These are phyloP conservation scores for Cercospora sp. DNA, from an alignment of 2,329 filamentous ascomycete genomes.

Conservation along the genomic window DNA sequence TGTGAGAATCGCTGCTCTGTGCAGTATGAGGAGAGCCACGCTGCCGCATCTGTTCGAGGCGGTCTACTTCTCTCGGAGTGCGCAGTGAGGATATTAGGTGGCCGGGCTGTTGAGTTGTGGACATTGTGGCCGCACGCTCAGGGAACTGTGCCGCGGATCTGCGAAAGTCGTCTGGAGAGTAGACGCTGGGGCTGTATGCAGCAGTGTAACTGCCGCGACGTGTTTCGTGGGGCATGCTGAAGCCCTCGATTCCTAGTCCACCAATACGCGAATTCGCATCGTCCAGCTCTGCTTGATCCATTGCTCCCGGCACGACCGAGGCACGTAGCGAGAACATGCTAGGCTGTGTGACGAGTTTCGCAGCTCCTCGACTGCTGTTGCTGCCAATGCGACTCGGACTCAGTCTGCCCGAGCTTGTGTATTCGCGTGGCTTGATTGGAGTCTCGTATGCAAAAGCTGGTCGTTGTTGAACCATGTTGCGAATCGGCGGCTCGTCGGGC, in stretches of 20 bases:
- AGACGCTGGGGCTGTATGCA: constrained; percentile 36
- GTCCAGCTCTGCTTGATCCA: constrained; percentile 29
- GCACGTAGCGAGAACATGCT: constrained; percentile 37
- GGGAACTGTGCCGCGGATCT: constrained; percentile 6
- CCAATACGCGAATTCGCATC: constrained; percentile 35
- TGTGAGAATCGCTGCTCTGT: constrained; percentile 18
- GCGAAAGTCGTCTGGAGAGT: constrained; percentile 26
- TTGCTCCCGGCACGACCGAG: constrained; percentile 33
- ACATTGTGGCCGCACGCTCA: constrained; percentile 6
- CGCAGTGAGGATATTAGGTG: neutral
- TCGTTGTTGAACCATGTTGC: constrained; percentile 12
- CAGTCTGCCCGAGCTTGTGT: constrained; percentile 25
- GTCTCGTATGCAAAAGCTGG: constrained; percentile 19
- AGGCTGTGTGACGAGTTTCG: constrained; percentile 34
- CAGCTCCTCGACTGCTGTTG: constrained; percentile 28
- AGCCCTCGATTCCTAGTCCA: constrained; percentile 35
- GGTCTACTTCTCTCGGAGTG: neutral
- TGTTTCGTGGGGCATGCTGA: constrained; percentile 33
- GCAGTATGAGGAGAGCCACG: constrained; percentile 10
- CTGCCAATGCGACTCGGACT: constrained; percentile 34
- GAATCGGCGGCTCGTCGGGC: constrained; percentile 32
- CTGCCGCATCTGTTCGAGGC: neutral
- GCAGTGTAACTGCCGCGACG: constrained; percentile 20
- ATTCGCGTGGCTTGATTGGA: constrained; percentile 18
- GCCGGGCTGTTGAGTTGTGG: neutral